Evolutionary conservation across 208 protist genomes (phyloP), one percentile per base, ranked within the genome.

Genomic region (Leishmania lainsoni): DNA sequence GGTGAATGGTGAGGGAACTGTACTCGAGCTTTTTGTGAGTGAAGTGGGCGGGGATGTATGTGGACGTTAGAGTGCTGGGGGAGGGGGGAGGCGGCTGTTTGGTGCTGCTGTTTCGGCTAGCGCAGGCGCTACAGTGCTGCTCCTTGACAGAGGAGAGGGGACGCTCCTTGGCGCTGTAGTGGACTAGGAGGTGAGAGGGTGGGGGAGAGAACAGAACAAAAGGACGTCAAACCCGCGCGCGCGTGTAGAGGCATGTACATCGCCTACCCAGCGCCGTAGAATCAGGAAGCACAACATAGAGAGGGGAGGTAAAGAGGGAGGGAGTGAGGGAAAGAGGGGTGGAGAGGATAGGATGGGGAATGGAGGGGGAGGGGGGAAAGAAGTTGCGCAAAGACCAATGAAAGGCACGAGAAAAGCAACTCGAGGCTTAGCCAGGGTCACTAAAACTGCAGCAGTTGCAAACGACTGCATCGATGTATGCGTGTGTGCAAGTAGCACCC

Each of bases 1-100:
- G 58, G 73, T 78, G 42, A 39, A 89, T 89, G 49, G 88, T 86
- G 32, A 77, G 77, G n/a, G 73, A 35, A 35, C 35, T 35, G 35
- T 0, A 35, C 35, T 35, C 35, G 35, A 35, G 35, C 35, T 35
- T 35, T 1, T 35, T 35, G 35, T 35, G 35, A 35, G 35, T 35
- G 35, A 35, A 35, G 35, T 35, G 35, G 35, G 35, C n/a, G 35
- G 35, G 1, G 35, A 35, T 35, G 35, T 35, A 35, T 1, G 35
- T 35, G 35, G 35, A 35, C 35, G 35, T 35, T 35, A 35, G 35
- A 35, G 35, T 35, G 35, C 35, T 35, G 56, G 56, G 0, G 56
- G 56, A 9, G 42, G 42, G 0, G 42, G 42, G 42, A 45, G 42
- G 42, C 42, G 42, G 42, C 42, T 45, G 42, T 45, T 45, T 45